These are phyloP conservation scores for Populus hybrid DNA, from an alignment of 441 rosid genomes.

Conservation along the genomic window DNA sequence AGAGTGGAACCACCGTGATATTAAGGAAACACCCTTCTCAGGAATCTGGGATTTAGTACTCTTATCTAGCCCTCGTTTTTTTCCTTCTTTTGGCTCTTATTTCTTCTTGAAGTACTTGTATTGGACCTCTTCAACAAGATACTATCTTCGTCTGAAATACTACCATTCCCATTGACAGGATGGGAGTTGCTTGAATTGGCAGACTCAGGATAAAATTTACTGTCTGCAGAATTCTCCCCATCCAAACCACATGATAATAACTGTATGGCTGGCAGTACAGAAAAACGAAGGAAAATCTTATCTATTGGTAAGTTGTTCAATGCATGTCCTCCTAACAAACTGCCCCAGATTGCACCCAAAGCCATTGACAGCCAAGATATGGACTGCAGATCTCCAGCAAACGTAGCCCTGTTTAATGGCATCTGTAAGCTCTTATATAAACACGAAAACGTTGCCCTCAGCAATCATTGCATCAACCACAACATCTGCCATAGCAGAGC, in stretches of 20 bases:
- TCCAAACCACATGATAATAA: conserved; percentile 73
- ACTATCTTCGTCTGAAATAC: conserved; percentile 34
- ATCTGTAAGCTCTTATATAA: conserved; percentile 12
- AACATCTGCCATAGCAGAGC: conserved; percentile 96
- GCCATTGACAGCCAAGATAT: conserved; percentile 93
- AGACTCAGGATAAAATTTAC: conserved; percentile 31
- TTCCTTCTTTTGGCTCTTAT: conserved; percentile 56
- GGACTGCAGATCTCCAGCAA: conserved; percentile 96
- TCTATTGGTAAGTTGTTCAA: conserved; percentile 62
- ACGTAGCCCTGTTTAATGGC: conserved; percentile 56
- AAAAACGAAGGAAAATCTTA: conserved; percentile 72
- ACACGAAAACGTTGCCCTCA: conserved; percentile 36
- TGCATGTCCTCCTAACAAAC: conserved; percentile 89
- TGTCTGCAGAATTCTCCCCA: conserved; percentile 45
- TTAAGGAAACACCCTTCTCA: conserved; percentile 33
- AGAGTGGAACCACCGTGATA: conserved; percentile 50
- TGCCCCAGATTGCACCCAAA: conserved; percentile 84
- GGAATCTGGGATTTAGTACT: conserved; percentile 28
- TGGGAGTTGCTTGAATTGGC: conserved; percentile 30
- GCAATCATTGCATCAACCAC: conserved; percentile 97
- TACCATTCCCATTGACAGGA: conserved; percentile 37
- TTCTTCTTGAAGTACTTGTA: conserved; percentile 53
- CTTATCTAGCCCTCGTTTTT: conserved; percentile 23
- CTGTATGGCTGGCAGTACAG: conserved; percentile 67
- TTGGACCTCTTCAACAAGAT: conserved; percentile 36